Evolutionary conservation across 495 filamentous ascomycete species (phyloP).

Genomic region (Hypoxylon rickii): DNA sequence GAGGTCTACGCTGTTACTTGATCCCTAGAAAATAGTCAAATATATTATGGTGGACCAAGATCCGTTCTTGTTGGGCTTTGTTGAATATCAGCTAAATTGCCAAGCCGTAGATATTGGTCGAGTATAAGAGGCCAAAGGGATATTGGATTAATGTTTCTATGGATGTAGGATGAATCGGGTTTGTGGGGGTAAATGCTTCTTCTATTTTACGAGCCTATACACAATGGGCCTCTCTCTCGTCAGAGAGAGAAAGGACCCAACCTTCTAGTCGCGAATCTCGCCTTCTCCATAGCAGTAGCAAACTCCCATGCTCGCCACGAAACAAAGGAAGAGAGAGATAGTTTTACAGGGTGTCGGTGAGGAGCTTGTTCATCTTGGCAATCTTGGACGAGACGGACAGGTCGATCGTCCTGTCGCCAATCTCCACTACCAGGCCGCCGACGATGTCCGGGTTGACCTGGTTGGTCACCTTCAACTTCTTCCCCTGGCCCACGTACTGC

Average conservation of each 20-base stretch:
- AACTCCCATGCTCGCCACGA: slow-evolving; percentile 22
- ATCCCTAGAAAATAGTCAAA: too few species aligned
- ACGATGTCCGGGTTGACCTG: slow-evolving; percentile 93
- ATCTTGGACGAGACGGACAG: slow-evolving; percentile 94
- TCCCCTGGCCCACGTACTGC: slow-evolving; percentile 81
- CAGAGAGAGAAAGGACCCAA: slow-evolving; percentile 15
- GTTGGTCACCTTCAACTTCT: slow-evolving; percentile 96
- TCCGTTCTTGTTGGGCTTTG: too few species aligned
- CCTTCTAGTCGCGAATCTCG: slow-evolving; percentile 36
- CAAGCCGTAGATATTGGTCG: background rate
- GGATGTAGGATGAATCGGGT: slow-evolving; percentile 21
- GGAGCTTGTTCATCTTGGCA: slow-evolving; percentile 98
- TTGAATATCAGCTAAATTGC: too few species aligned
- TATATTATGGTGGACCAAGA: too few species aligned
- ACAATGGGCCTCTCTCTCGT: slow-evolving; percentile 28
- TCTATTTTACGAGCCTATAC: slow-evolving; percentile 43
- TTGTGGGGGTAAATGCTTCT: slow-evolving; percentile 35
- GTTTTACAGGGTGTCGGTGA: slow-evolving; percentile 92
- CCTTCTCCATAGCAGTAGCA: slow-evolving; percentile 21
- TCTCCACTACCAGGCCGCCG: slow-evolving; percentile 92
- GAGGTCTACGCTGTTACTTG: too few species aligned
- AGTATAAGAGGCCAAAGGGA: slow-evolving; percentile 2
- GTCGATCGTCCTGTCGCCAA: slow-evolving; percentile 97
- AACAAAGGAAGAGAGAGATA: slow-evolving; percentile 39
- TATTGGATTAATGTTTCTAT: slow-evolving; percentile 32